Percentiles rank a stretch among this genome's conserved stretches.
phyloP scores from a whole-genome alignment of 495 filamentous ascomycete species.

The Oleoguttula mirabilis region DNA sequence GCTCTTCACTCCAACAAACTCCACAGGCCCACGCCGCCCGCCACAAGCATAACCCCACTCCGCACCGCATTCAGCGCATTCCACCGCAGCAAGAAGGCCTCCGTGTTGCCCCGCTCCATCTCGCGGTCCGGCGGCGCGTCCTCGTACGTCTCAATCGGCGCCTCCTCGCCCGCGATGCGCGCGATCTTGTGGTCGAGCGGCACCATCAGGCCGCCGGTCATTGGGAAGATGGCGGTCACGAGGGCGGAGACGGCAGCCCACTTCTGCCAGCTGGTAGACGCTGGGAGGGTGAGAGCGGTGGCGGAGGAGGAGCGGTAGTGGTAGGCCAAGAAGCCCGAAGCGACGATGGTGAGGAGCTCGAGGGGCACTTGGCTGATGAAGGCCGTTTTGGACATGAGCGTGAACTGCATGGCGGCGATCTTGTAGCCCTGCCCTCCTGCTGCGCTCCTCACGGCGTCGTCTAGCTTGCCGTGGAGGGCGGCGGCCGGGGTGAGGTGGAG shows the following conservation, averaged over 20 bases:
- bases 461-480: constrained; percentile 2
- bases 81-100: constrained; percentile 14
- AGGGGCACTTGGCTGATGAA: constrained; percentile 14
- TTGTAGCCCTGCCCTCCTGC: constrained; percentile 15
- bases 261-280: constrained; percentile 4
- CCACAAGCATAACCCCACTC: constrained; percentile 7
- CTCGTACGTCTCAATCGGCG: constrained; percentile 16
- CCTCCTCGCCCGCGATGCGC: constrained; percentile 14
- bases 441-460: neutral
- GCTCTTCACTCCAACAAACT: constrained; percentile 12
- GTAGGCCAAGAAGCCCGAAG: constrained; percentile 15
- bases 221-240: constrained; percentile 13
- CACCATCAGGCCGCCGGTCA: constrained; percentile 16
- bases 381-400: constrained; percentile 11
- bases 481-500: constrained; percentile 7
- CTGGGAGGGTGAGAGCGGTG: neutral
- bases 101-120: constrained; percentile 14
- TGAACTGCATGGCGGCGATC: constrained; percentile 14
- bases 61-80: constrained; percentile 9
- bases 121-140: constrained; percentile 19
- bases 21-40: constrained; percentile 18
- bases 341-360: constrained; percentile 15
- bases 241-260: constrained; percentile 17
- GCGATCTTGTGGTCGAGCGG: constrained; percentile 18
- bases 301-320: constrained; percentile 1